Percentiles rank a stretch among this genome's conserved stretches.
phyloP scores from a whole-genome alignment of 768 basidiomycete species.

The Cystobasidium tubakii region DNA sequence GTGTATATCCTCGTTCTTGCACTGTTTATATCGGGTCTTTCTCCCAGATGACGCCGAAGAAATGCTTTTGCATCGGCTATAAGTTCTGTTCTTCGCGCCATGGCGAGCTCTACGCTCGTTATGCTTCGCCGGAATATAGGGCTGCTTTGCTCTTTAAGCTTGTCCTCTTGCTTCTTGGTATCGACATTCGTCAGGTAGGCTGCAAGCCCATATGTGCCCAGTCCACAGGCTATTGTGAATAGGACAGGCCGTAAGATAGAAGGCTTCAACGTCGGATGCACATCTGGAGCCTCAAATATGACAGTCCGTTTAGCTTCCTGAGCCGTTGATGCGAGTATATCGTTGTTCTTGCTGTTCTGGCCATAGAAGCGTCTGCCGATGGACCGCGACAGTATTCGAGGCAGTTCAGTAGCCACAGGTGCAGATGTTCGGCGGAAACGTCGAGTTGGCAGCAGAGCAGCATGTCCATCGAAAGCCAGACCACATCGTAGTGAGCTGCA shows the following conservation, averaged over 20 bases:
- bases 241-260: constrained; percentile 22
- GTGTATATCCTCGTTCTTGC: constrained; percentile 21
- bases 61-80: constrained; percentile 20
- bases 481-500: neutral
- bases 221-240: constrained; percentile 8
- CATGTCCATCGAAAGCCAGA: neutral
- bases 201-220: constrained; percentile 10
- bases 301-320: neutral
- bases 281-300: constrained; percentile 5
- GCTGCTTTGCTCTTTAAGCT: neutral
- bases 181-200: constrained; percentile 32
- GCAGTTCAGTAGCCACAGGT: neutral
- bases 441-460: neutral
- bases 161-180: neutral
- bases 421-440: neutral
- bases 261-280: constrained; percentile 21
- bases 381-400: neutral
- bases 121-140: neutral
- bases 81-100: constrained; percentile 25
- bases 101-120: constrained; percentile 20
- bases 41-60: constrained; percentile 9
- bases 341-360: constrained; percentile 16
- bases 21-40: constrained; percentile 17
- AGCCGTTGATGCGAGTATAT: neutral
- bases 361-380: constrained; percentile 1